Base-by-base conservation (phyloP, 1,139 yeast species). In the Pichia norvegensis region DNA sequence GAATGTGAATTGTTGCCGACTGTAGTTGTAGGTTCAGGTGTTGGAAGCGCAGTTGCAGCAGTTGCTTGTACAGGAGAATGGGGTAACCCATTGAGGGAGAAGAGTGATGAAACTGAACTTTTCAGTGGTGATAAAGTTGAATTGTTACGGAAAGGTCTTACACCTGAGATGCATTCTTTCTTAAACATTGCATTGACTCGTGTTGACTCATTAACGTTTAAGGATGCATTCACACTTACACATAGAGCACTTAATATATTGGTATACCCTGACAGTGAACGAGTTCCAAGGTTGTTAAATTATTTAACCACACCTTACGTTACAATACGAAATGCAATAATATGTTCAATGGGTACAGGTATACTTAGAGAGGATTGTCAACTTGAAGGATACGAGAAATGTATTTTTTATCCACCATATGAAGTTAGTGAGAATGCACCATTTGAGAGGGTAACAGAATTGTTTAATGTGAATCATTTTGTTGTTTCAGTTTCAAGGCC, bases 271-370 rank as follows among this genome's bases (percentile, higher is more conserved):
- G 81, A 95, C 0, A 81, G 79, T 53, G 75, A 71, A 44, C 73
- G 76, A 10, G 66, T 86, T 9, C 95, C 96, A 0, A 74, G 87
- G n/a, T 69, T 92, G 46, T 67, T 92, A 41, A 92, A 94, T 62
- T 90, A 90, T 60, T 79, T 92, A 38, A 88, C 97, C 0, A 85
- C 97, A 0, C 98, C 99, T 1, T 90, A 92, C 63, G 94, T 88
- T 10, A 78, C 90, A 8, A 84, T 92, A 14, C 79, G 95, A 81
- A 85, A 96, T 4, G 97, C 88, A 0, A 76, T 83, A 11, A 72
- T 76, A 39, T 76, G 78, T 38, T 79, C 88, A 2, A 79, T 81
- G 45, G 90, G 90, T 11, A 73, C 84, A 0, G 85, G 85, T 0
- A 77, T 79, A 1, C 36, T 48, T 4, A 79, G 78, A 50, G 46